Conservation (phyloP, 2,329 filamentous ascomycete genomes). For the Thielaviopsis cerberus region DNA sequence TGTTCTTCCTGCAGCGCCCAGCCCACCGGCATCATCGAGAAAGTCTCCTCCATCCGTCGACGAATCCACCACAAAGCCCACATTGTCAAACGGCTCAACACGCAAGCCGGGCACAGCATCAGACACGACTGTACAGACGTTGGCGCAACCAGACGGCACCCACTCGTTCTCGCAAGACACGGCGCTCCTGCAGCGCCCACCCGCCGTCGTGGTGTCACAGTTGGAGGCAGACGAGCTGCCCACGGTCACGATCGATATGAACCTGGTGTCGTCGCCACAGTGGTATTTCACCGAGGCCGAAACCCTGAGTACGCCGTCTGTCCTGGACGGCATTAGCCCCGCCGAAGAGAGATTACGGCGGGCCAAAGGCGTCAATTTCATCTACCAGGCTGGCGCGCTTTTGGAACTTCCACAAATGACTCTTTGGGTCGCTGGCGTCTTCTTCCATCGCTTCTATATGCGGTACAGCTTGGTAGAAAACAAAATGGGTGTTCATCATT, state of each 20-base stretch:
- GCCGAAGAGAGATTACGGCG: constrained; percentile 64
- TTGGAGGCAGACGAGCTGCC: no score
- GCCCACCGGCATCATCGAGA: constrained; percentile 1
- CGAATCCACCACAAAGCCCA: neutral
- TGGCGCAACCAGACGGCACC: neutral
- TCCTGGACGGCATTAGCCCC: constrained; percentile 60
- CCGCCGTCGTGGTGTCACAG: constrained; percentile 28
- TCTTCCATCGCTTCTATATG: constrained; percentile 95
- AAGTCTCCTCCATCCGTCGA: neutral
- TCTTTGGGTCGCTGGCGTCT: constrained; percentile 76
- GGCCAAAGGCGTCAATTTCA: constrained; percentile 90
- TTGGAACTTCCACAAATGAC: constrained; percentile 84
- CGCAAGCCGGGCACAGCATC: neutral
- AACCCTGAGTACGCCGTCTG: constrained; percentile 62
- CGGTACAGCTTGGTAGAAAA: constrained; percentile 61
- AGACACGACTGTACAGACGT: neutral
- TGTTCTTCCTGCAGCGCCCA: constrained; percentile 3
- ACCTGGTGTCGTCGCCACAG: constrained; percentile 31
- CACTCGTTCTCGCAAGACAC: neutral
- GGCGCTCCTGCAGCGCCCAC: neutral
- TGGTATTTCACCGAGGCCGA: constrained; percentile 84
- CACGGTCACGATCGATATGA: neutral
- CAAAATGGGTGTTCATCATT: constrained; percentile 69
- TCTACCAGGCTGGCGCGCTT: constrained; percentile 81
- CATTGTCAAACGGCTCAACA: neutral